Percentiles rank a stretch among this genome's conserved stretches.
Evolutionary conservation across 1,284 basidiomycete genomes (phyloP).

Genomic region (Rhodotorula glutinis): DNA sequence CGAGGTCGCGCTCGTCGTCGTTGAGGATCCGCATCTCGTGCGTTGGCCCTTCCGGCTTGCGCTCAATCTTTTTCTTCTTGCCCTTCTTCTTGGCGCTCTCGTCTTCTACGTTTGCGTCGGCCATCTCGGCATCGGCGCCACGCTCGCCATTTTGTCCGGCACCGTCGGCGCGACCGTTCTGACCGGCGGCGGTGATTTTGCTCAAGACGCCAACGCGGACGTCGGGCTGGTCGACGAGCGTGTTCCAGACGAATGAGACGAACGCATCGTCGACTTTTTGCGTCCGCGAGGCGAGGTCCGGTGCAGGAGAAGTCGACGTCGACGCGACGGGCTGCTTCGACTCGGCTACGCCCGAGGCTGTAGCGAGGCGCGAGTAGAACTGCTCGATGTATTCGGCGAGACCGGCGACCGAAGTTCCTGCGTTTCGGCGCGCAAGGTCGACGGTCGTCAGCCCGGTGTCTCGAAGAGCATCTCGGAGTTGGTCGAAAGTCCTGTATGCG

Average conservation of each 20-base stretch:
- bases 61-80: conserved; percentile 47
- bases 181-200: background rate
- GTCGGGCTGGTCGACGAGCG: conserved; percentile 57
- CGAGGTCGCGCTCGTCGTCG: conserved; percentile 53
- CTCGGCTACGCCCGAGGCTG: background rate
- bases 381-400: conserved; percentile 14
- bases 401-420: conserved; percentile 13
- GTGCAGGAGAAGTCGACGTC: background rate
- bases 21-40: conserved; percentile 56
- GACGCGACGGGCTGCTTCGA: background rate
- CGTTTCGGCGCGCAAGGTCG: background rate
- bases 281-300: background rate
- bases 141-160: conserved; percentile 11
- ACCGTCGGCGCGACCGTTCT: background rate
- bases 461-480: too few relatives aligned
- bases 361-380: conserved; percentile 12
- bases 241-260: conserved; percentile 72
- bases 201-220: conserved; percentile 19
- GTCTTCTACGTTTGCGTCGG: conserved; percentile 5
- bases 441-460: background rate
- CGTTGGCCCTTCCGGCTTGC: conserved; percentile 39
- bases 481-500: background rate
- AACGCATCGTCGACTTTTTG: conserved; percentile 62
- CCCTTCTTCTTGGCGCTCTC: conserved; percentile 43
- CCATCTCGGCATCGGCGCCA: background rate